Conservation (phyloP, 352 stramenopile species). For the Pythium oligandrum region DNA sequence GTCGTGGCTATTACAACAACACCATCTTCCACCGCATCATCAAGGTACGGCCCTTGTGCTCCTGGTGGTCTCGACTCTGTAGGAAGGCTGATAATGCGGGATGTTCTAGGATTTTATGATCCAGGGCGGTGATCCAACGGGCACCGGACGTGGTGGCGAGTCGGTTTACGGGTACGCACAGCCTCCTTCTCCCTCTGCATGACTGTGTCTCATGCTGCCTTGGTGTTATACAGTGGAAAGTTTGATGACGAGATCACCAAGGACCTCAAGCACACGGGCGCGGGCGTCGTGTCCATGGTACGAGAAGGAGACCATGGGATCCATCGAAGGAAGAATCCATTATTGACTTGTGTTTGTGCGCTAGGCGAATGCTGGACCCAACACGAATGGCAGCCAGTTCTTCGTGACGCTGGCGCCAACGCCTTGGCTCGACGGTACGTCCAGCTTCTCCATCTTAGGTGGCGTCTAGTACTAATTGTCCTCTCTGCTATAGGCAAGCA, state of each 20-base stretch:
- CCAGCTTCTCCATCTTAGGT: background rate
- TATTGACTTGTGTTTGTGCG: background rate
- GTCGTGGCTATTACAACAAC: slow-evolving; percentile 94
- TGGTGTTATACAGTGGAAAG: slow-evolving; percentile 57
- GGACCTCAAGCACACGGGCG: slow-evolving; percentile 92
- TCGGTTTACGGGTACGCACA: slow-evolving; percentile 83
- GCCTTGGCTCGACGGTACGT: slow-evolving; percentile 89
- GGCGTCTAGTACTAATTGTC: slow-evolving; percentile 4
- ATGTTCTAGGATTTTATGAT: slow-evolving; percentile 91
- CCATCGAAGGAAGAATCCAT: too few species aligned
- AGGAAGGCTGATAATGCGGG: too few species aligned
- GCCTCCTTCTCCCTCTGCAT: background rate
- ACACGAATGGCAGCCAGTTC: slow-evolving; percentile 93
- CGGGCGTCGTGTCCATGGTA: slow-evolving; percentile 89
- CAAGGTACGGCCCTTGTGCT: slow-evolving; percentile 28
- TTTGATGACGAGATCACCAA: slow-evolving; percentile 94
- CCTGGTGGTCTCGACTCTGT: too few species aligned
- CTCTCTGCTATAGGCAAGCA: slow-evolving; percentile 69
- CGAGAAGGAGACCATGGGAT: background rate
- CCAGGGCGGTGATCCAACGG: slow-evolving; percentile 93
- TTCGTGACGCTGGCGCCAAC: slow-evolving; percentile 93
- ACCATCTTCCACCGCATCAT: slow-evolving; percentile 96
- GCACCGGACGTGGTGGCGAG: slow-evolving; percentile 89
- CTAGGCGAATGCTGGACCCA: slow-evolving; percentile 86
- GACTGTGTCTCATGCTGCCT: background rate